Evolutionary conservation across 2,329 filamentous ascomycete genomes (phyloP), one percentile per base, ranked within the genome.

Genomic region (Diaporthe sp.): DNA sequence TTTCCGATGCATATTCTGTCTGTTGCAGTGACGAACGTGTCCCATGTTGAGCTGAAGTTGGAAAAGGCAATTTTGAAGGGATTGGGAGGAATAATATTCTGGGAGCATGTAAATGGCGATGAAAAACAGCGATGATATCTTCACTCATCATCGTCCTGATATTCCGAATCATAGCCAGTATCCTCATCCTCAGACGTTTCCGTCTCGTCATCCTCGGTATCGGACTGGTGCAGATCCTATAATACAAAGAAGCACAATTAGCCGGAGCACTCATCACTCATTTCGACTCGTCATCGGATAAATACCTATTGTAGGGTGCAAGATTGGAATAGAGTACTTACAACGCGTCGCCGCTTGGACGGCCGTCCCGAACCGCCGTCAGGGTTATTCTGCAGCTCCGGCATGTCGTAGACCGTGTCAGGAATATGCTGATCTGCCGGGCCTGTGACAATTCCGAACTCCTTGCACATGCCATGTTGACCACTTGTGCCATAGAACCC

Each of bases 371-470:
- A 51, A 27, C 63, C 63, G 2, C 63, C 44, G 10, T 66, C 44
- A 19, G 76, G 74, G 37, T 77, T 77, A 59, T 86, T 85, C 74
- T 81, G 83, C 42, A 88, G 76, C 76, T 87, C 84, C 10, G 80
- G 74, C 80, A 87, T 79, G 22, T 84, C 82, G 76, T 85, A 88
- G 1, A 85, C 79, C 9, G 74, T 75, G 1, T 81, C 81, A 0
- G 86, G 86, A 17, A 88, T 75, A 9, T 83, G 81, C 4, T 84
- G 78, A 47, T 79, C 80, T 71, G 79, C 83, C 0, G 85, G 84
- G 6, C 82, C 85, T 1, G 84, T 88, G 27, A 88, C 81, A 66
- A 88, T 87, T 7, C 86, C 87, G 78, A 88, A 88, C 75, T 87
- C 83, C 70, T 76, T 79, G 76, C 79, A 81, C 50, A 77, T 77